Percentiles rank a stretch among this genome's conserved stretches.
phyloP scores from a whole-genome alignment of 495 filamentous ascomycete species.

The Bryoglossum gracile region DNA sequence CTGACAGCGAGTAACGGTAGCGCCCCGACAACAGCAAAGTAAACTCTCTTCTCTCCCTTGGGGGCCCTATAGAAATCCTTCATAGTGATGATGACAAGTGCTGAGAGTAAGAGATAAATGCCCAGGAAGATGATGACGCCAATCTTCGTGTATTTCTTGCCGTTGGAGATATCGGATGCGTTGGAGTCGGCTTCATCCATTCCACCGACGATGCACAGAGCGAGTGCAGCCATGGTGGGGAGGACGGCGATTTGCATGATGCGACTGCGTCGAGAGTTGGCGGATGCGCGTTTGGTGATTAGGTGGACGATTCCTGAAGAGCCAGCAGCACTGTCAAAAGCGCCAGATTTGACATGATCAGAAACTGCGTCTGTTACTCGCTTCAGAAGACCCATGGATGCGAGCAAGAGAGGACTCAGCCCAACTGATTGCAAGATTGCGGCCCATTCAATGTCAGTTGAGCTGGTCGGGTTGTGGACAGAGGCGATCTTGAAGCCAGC shows the following conservation, averaged over 20 bases:
- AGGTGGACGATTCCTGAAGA: conserved; percentile 4
- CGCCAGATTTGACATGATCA: conserved; percentile 4
- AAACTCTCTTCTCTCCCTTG: conserved; percentile 27
- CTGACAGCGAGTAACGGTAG: conserved; percentile 34
- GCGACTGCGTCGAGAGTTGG: conserved; percentile 21
- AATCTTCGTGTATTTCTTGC: conserved; percentile 15
- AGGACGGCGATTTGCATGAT: conserved; percentile 18
- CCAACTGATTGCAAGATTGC: conserved; percentile 20
- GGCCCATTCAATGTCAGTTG: conserved; percentile 19
- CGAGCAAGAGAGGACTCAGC: conserved; percentile 20
- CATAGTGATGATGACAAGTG: conserved; percentile 17
- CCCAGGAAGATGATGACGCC: conserved; percentile 21
- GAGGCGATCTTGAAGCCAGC: conserved; percentile 18
- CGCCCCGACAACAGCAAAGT: conserved; percentile 29
- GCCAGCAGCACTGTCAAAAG: neutral
- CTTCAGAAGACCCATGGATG: conserved; percentile 21
- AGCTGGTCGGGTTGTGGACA: conserved; percentile 10
- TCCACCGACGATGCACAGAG: conserved; percentile 27
- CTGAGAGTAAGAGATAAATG: conserved; percentile 15
- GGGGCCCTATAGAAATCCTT: conserved; percentile 18
- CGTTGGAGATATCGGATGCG: conserved; percentile 12
- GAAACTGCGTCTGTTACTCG: conserved; percentile 21
- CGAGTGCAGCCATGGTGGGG: conserved; percentile 20
- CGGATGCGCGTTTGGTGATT: conserved; percentile 11
- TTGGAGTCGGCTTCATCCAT: conserved; percentile 6